phyloP scores from a whole-genome alignment of 306 rosid species.

The Lathyrus oleraceus region DNA sequence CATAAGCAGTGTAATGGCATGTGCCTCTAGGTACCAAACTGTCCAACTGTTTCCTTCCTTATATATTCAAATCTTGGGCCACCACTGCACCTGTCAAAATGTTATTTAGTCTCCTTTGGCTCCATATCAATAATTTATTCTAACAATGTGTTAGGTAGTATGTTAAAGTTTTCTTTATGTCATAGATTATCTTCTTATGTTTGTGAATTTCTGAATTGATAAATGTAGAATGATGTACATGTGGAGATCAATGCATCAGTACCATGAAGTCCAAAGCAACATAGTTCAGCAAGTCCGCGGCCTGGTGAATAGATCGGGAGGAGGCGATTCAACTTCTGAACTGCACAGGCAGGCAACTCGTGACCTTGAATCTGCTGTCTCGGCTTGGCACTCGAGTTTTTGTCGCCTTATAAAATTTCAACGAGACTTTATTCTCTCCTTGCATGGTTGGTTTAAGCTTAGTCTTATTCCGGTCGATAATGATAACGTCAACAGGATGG shows the following conservation, averaged over 20 bases:
- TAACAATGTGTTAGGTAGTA: slow-evolving; percentile 45
- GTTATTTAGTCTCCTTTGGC: slow-evolving; percentile 45
- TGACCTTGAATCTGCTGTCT: slow-evolving; percentile 86
- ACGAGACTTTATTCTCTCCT: slow-evolving; percentile 69
- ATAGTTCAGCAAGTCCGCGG: slow-evolving; percentile 97
- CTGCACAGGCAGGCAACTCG: slow-evolving; percentile 94
- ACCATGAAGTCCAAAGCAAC: slow-evolving; percentile 85
- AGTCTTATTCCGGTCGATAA: slow-evolving; percentile 69
- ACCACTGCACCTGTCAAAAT: slow-evolving; percentile 43
- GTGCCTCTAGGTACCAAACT: slow-evolving; percentile 55
- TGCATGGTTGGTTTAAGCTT: slow-evolving; percentile 92
- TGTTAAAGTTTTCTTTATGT: slow-evolving; percentile 9
- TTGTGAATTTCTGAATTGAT: slow-evolving; percentile 39
- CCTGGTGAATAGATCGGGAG: slow-evolving; percentile 68
- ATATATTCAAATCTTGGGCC: slow-evolving; percentile 54
- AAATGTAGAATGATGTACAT: slow-evolving; percentile 87
- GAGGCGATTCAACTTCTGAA: slow-evolving; percentile 82
- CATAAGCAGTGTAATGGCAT: slow-evolving; percentile 53
- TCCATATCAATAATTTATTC: slow-evolving; percentile 37
- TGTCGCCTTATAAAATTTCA: slow-evolving; percentile 84
- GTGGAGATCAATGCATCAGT: slow-evolving; percentile 95
- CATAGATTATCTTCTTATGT: slow-evolving; percentile 13
- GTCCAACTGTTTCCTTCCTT: slow-evolving; percentile 46
- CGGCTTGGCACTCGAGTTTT: slow-evolving; percentile 92
- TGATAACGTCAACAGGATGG: slow-evolving; percentile 52